These are phyloP conservation scores for Solanum acaule DNA, from an alignment of 257 asterid genomes.

Conservation along the genomic window DNA sequence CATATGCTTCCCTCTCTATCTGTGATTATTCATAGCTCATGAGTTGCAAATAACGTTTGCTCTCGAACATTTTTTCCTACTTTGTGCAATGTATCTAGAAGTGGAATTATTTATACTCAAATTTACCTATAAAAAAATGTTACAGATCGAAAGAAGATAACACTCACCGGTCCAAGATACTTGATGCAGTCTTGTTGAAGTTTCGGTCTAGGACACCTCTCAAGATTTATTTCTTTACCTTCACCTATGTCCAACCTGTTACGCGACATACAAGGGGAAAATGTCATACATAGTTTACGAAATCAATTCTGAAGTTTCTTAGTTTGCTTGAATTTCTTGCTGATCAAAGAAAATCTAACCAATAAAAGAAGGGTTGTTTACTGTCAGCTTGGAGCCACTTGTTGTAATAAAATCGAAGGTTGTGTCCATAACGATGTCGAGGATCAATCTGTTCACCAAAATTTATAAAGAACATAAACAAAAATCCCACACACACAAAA, in stretches of 20 bases:
- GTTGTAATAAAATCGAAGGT: conserved; percentile 59
- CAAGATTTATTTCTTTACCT: conserved; percentile 69
- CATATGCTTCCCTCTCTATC: conserved; percentile 59
- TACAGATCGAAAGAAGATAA: neutral
- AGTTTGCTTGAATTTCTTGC: neutral
- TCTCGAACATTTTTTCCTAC: neutral
- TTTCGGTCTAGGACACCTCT: conserved; percentile 55
- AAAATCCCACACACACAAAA: neutral
- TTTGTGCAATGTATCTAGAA: neutral
- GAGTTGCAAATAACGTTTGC: neutral
- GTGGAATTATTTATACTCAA: neutral
- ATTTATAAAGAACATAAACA: neutral
- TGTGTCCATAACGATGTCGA: conserved; percentile 86
- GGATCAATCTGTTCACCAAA: conserved; percentile 57
- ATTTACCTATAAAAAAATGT: neutral
- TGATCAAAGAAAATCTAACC: conserved; percentile 29
- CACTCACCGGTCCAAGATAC: conserved; percentile 82
- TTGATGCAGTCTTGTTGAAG: conserved; percentile 84
- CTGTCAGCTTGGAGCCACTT: conserved; percentile 73
- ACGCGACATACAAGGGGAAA: neutral
- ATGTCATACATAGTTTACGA: neutral
- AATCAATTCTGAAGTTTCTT: neutral
- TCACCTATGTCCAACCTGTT: conserved; percentile 80
- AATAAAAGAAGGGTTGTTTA: conserved; percentile 77
- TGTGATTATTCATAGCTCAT: conserved; percentile 10